phyloP scores from a whole-genome alignment of 768 basidiomycete genomes.

The Obba rivulosa region DNA sequence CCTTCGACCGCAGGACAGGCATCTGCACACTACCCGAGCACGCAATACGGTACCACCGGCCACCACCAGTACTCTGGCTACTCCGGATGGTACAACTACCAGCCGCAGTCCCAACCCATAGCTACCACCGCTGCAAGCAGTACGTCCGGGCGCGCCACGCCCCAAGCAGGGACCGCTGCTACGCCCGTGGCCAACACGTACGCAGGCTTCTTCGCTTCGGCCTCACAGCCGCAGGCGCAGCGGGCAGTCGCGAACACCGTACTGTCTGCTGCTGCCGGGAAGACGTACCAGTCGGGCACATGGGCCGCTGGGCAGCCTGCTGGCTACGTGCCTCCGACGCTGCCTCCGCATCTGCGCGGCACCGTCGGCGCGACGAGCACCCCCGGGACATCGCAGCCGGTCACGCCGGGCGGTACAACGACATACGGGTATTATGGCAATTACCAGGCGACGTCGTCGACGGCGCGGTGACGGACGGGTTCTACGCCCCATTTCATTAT shows the following conservation, averaged over 20 bases:
- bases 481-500: slow-evolving; percentile 1
- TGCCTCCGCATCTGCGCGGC: slow-evolving; percentile 37
- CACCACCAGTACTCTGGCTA: slow-evolving; percentile 36
- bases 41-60: slow-evolving; percentile 29
- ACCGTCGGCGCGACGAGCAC: slow-evolving; percentile 12
- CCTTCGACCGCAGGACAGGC: slow-evolving; percentile 24
- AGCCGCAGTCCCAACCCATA: slow-evolving; percentile 23
- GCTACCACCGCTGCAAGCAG: slow-evolving; percentile 16
- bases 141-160: slow-evolving; percentile 36
- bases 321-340: slow-evolving; percentile 28
- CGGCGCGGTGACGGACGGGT: slow-evolving; percentile 8
- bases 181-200: slow-evolving; percentile 33
- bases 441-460: slow-evolving; percentile 15
- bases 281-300: slow-evolving; percentile 18
- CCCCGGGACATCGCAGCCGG: slow-evolving; percentile 17
- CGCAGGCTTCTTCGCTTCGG: slow-evolving; percentile 35
- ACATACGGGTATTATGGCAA: slow-evolving; percentile 18
- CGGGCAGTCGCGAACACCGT: slow-evolving; percentile 57
- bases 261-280: slow-evolving; percentile 22
- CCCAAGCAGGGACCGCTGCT: slow-evolving; percentile 32
- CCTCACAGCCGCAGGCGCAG: slow-evolving; percentile 26
- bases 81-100: slow-evolving; percentile 40
- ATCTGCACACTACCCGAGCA: slow-evolving; percentile 30
- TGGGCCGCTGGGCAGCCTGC: slow-evolving; percentile 8
- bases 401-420: slow-evolving; percentile 6